Base-by-base conservation (phyloP, 2,329 filamentous ascomycete genomes). In the Cladosporium sphaerospermum region DNA sequence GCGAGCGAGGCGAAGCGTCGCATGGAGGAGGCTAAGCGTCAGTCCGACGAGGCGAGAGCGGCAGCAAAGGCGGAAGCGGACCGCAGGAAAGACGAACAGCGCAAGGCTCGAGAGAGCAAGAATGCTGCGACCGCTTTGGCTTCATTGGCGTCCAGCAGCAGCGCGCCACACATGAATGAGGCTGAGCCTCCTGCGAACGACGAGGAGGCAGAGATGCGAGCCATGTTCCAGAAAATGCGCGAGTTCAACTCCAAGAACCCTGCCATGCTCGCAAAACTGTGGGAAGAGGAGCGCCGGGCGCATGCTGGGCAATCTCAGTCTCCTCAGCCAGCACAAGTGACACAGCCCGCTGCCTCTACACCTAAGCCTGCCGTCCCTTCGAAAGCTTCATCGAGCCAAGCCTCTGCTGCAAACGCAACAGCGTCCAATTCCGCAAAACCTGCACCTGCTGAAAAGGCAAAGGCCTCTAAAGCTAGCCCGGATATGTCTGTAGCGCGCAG, bases 161-260 rank as follows among this genome's bases (percentile, higher is more conserved):
- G 23, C 4, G 43, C 41, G 11, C 34, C 28, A 8, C 43, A 53
- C 1, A 14, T 34, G 23, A 13, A 14, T 14, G 54, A 43, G 3
- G 43, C 31, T 2, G 40, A 37, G 9, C 60, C 62, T 16, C 61
- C 59, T 7, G 56, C 56, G 2, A 68, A 69, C 36, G 68, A 68
- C 18, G 72, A 78, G 46, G 78, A 78, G 56, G 64, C 67, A 2
- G 74, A 80, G 59, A 78, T 81, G 65, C 73, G 75, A 53, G 69
- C 69, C 2, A 75, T 81, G 72, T 78, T 82, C 65, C 73, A 77
- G 34, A 80, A 77, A 59, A 81, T 83, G 77, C 71, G 78, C 37
- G 74, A 81, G 56, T 75, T 80, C 54, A 80, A 81, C 55, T 67
- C 67, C 23, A 76, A 77, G 59, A 78, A 83, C 58, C 80, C 80